phyloP scores from a whole-genome alignment of 2,329 filamentous ascomycete genomes.

The Cladosporium colombiae region DNA sequence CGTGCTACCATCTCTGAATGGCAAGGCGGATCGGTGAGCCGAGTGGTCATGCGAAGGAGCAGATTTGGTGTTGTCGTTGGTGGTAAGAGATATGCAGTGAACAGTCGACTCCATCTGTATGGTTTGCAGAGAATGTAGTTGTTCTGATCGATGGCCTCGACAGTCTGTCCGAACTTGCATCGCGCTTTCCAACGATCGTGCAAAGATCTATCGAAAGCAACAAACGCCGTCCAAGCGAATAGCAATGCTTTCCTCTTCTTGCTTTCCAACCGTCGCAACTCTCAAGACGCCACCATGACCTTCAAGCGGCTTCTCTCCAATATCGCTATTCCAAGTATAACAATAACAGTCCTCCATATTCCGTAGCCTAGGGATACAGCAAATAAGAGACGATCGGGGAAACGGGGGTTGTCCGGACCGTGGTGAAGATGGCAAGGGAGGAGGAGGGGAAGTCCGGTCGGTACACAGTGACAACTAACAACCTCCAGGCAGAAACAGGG shows the following conservation, averaged over 20 bases:
- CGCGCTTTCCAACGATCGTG: background rate
- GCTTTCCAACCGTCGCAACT: background rate
- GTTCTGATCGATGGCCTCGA: too few species aligned
- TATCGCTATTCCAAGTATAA: background rate
- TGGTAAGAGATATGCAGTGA: background rate
- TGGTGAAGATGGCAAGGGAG: background rate
- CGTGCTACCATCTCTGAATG: background rate
- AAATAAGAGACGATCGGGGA: background rate
- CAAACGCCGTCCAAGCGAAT: background rate
- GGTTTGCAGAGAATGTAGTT: too few species aligned
- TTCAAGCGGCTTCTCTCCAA: background rate
- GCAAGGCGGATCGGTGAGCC: background rate
- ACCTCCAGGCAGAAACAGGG: background rate
- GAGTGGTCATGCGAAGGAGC: background rate
- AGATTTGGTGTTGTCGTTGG: background rate
- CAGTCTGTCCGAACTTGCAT: too few species aligned
- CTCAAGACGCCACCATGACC: background rate
- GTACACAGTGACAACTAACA: background rate
- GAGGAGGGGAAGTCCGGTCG: constrained; percentile 18
- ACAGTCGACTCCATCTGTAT: too few species aligned
- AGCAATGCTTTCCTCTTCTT: background rate
- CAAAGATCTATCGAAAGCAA: background rate
- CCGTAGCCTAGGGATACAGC: background rate
- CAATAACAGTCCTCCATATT: background rate
- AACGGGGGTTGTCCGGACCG: background rate